Conservation (phyloP, 2,329 filamentous ascomycete genomes). For the Phialemoniopsis sp. region DNA sequence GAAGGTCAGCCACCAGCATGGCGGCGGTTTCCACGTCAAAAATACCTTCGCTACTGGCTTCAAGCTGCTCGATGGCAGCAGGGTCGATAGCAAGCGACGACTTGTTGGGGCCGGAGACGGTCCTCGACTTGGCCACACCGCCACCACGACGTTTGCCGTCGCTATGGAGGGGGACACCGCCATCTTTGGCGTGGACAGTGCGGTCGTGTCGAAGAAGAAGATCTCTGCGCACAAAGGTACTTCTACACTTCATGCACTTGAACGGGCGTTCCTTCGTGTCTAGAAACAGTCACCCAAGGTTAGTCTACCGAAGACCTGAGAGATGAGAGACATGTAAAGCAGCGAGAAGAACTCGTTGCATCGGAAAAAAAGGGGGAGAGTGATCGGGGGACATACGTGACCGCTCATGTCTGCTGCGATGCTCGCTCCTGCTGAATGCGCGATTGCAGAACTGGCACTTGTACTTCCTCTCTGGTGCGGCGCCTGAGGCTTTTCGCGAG, state of each 20-base stretch:
- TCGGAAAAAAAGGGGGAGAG: no score
- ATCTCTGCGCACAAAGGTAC: slow-evolving; percentile 97
- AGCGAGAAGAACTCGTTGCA: no score
- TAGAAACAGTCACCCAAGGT: slow-evolving; percentile 33
- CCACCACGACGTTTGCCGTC: slow-evolving; percentile 83
- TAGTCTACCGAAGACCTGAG: slow-evolving; percentile 4
- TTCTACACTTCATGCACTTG: slow-evolving; percentile 97
- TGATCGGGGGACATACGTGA: slow-evolving; percentile 71
- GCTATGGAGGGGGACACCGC: slow-evolving; percentile 87
- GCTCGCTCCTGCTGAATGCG: slow-evolving; percentile 95
- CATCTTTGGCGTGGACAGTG: slow-evolving; percentile 97
- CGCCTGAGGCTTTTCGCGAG: slow-evolving; percentile 67
- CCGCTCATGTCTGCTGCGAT: slow-evolving; percentile 93
- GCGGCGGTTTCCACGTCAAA: slow-evolving; percentile 96
- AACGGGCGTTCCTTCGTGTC: slow-evolving; percentile 98
- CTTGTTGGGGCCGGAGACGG: slow-evolving; percentile 66
- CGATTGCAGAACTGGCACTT: slow-evolving; percentile 98
- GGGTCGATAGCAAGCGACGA: slow-evolving; percentile 77
- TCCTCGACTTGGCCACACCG: slow-evolving; percentile 56
- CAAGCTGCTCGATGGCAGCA: slow-evolving; percentile 85
- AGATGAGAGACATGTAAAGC: slow-evolving; percentile 8
- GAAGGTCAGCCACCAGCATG: slow-evolving; percentile 97
- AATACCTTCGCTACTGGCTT: slow-evolving; percentile 83
- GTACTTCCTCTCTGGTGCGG: slow-evolving; percentile 92
- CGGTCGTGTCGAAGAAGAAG: slow-evolving; percentile 94